Conservation (phyloP, 352 stramenopile species). For the Globisporangium irregulare region DNA sequence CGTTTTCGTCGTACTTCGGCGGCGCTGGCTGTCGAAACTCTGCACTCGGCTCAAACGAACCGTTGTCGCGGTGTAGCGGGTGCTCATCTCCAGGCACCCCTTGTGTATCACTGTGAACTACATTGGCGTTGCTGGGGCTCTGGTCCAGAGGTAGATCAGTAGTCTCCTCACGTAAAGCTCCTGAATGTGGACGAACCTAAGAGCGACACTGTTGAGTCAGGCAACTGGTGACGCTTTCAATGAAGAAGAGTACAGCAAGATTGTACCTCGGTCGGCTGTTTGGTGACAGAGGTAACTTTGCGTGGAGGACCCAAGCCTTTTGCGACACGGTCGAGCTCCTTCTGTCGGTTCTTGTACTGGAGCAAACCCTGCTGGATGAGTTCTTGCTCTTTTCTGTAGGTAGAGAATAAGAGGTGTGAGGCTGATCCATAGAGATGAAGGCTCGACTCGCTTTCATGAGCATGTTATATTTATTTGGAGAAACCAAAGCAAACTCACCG, state of each 20-base stretch:
- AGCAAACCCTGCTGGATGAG: constrained; percentile 47
- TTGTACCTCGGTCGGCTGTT: not conserved
- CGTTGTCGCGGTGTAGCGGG: not conserved
- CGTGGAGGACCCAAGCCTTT: constrained; percentile 32
- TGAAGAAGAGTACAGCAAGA: not conserved
- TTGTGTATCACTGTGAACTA: not conserved
- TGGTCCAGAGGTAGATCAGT: not conserved
- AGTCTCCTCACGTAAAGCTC: not conserved
- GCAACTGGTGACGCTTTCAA: not conserved
- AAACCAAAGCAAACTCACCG: constrained; percentile 24
- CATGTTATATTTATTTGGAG: not conserved
- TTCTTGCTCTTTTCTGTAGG: constrained; percentile 44
- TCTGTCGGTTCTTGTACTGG: constrained; percentile 53
- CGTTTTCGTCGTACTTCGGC: not conserved
- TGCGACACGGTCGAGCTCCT: constrained; percentile 55
- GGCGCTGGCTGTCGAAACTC: not conserved
- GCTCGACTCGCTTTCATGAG: not conserved
- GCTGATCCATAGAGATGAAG: no score
- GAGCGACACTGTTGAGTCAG: not conserved
- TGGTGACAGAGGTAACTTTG: not conserved
- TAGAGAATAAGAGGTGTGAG: not conserved
- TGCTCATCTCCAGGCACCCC: not conserved
- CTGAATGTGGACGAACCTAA: not conserved
- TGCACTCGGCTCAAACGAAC: not conserved
- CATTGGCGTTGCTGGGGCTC: not conserved